Evolutionary conservation across 768 basidiomycete species (phyloP), one percentile per base, ranked within the genome.

Genomic region (Lactarius sanguifluus): DNA sequence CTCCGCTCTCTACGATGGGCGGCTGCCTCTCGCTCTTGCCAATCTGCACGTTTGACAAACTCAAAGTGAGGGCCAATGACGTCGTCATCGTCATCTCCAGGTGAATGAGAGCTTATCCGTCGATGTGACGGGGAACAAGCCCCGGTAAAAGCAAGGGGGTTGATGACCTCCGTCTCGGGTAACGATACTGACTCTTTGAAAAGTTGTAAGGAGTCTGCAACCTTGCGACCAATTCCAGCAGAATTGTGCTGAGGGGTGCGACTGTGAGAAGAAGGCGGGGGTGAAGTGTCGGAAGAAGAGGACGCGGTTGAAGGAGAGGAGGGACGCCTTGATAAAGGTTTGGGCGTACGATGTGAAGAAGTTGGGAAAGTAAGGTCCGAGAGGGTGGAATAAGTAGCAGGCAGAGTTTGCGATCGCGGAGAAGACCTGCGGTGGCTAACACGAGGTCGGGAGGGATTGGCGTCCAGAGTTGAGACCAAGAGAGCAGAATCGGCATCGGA

Each of bases 41-140:
- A 92, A 70, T 90, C 91, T 18, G 92, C 86, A 52, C 91, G 85
- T 74, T 91, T 92, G 57, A 92, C 89, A 71, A 91, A 92, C 79
- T 92, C 85, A 73, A 86, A 92, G 72, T 87, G 83, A 20, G 89
- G 82, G 68, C 89, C 84, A 30, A 85, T 83, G 54, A 90, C 86
- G 66, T 85, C 83, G 34, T 80, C 78, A 38, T 79, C 78, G 45
- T 83, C 79, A 56, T 69, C 68, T 10, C 16, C 57, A 38, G 79
- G 76, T 4, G 40, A 6, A 34, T 75, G 76, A 8, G 77, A 73
- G 32, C 75, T 74, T 41, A 74, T 72, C 63, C 76, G 74, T 58
- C 75, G 77, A 32, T 74, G 76, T 34, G 74, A 65, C 15, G 74
- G 57, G 45, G 73, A 70, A 36, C 72, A 65, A 20, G 71, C 64